A percentile compares a stretch with the other conserved stretches of the same genome.
phyloP scores from a whole-genome alignment of 805 yeast genomes.

The Barnettozyma vustinii region DNA sequence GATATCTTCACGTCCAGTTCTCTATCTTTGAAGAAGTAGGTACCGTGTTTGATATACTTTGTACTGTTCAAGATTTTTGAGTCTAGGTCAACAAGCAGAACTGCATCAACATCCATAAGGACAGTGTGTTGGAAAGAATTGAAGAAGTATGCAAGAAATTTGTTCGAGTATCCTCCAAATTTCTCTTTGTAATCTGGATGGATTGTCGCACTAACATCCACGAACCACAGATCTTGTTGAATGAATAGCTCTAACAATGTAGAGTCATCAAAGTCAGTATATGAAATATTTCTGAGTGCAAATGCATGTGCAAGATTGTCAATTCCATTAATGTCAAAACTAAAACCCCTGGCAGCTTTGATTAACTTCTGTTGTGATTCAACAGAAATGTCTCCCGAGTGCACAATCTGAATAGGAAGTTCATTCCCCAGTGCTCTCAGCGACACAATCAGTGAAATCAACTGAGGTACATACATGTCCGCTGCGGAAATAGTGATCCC shows the following conservation, averaged over 20 bases:
- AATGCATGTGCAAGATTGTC: conserved; percentile 11
- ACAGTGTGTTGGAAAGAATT: conserved; percentile 44
- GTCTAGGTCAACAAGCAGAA: conserved; percentile 36
- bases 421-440: conserved; percentile 30
- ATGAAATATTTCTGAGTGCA: background rate
- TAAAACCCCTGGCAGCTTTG: conserved; percentile 27
- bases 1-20: conserved; percentile 27
- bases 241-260: conserved; percentile 15
- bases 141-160: conserved; percentile 43
- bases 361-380: conserved; percentile 28
- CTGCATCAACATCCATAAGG: conserved; percentile 48
- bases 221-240: conserved; percentile 37
- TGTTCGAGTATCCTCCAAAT: conserved; percentile 40
- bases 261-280: background rate
- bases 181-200: conserved; percentile 11
- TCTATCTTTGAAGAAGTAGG: conserved; percentile 44
- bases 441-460: conserved; percentile 35
- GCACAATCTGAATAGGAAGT: conserved; percentile 38
- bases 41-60: conserved; percentile 29
- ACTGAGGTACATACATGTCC: conserved; percentile 26
- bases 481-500: conserved; percentile 30
- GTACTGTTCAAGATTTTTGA: conserved; percentile 28
- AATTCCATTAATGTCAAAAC: conserved; percentile 9
- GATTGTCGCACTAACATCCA: conserved; percentile 26
- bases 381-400: conserved; percentile 30